These are phyloP conservation scores for Chlorella sp. DNA, from an alignment of 139 green algal species.

Conservation along the genomic window DNA sequence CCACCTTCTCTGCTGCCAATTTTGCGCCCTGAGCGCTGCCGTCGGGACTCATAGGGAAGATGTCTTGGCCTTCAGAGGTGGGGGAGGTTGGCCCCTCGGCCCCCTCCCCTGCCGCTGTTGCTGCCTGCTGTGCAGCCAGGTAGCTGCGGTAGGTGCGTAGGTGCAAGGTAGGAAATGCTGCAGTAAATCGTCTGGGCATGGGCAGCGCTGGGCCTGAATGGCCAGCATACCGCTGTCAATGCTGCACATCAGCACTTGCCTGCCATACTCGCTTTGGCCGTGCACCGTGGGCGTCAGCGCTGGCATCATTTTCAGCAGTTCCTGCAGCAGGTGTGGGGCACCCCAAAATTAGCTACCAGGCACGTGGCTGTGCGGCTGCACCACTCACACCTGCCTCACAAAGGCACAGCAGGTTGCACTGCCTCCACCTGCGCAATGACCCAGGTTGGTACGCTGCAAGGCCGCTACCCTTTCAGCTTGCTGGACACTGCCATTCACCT, in stretches of 20 bases:
- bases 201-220: too few species aligned
- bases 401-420: not conserved
- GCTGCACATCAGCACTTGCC: not conserved
- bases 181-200: not conserved
- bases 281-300: constrained; percentile 35
- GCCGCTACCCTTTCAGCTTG: not conserved
- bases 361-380: too few species aligned
- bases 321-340: not conserved
- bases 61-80: not conserved
- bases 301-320: constrained; percentile 30
- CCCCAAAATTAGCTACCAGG: not conserved
- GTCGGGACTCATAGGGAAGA: constrained; percentile 16
- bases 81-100: not conserved
- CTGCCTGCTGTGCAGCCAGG: not conserved
- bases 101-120: not conserved
- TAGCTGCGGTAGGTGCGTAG: not conserved
- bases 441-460: too few species aligned
- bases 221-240: not conserved
- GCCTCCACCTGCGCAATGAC: too few species aligned
- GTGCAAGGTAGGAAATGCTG: not conserved
- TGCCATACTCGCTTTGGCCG: constrained; percentile 32
- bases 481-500: too few species aligned
- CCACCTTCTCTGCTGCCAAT: too few species aligned
- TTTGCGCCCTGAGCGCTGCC: not conserved
- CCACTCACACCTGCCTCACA: not conserved